A percentile compares a stretch with the other conserved stretches of the same genome.
Evolutionary conservation across 2,329 filamentous ascomycete genomes (phyloP).

Genomic region (Alternaria brassicicola): DNA sequence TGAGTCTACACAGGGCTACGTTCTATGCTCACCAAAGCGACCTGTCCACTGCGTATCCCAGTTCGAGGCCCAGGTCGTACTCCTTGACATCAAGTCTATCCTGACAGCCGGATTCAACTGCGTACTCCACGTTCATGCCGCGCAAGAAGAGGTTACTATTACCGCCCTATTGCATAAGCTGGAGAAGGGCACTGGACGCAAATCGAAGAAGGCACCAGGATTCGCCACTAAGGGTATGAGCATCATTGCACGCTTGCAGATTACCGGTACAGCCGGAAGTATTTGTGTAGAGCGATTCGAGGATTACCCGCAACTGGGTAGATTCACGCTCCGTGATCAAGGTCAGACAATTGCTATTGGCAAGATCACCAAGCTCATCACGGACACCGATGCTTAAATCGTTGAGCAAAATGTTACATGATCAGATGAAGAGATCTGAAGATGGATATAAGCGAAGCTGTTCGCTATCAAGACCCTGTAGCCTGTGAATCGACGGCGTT

Average conservation of each 20-base stretch:
- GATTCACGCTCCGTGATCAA: constrained; percentile 56
- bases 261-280: constrained; percentile 81
- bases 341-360: constrained; percentile 99
- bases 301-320: constrained; percentile 78
- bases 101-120: constrained; percentile 96
- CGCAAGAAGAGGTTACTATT: constrained; percentile 97
- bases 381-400: constrained; percentile 32
- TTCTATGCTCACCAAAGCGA: constrained; percentile 92
- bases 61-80: constrained; percentile 96
- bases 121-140: constrained; percentile 94
- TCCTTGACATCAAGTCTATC: constrained; percentile 93
- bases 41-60: constrained; percentile 86
- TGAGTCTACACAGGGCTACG: constrained; percentile 64
- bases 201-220: constrained; percentile 90
- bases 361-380: constrained; percentile 92
- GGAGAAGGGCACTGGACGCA: constrained; percentile 90
- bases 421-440: neutral
- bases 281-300: constrained; percentile 96
- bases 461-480: neutral
- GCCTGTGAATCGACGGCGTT: neutral
- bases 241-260: constrained; percentile 90
- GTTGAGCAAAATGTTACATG: neutral
- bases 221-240: constrained; percentile 83
- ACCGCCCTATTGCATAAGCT: constrained; percentile 86
- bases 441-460: neutral